These are phyloP conservation scores for Fomitiporia mediterranea DNA, from an alignment of 1,284 basidiomycete species.

Conservation along the genomic window DNA sequence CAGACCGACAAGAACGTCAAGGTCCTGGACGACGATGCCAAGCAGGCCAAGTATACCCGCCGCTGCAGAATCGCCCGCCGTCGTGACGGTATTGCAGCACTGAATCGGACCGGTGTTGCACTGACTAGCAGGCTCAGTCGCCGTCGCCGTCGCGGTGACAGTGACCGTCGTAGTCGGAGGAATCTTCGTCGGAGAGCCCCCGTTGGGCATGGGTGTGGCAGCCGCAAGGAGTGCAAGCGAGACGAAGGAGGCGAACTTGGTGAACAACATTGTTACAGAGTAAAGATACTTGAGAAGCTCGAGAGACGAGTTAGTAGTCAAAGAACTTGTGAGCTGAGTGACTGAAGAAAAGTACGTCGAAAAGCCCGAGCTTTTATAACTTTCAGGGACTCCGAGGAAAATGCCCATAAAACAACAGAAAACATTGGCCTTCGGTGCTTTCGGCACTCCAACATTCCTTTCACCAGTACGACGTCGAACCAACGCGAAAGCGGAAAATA, in stretches of 20 bases:
- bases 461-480: neutral
- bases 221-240: slow-evolving; percentile 17
- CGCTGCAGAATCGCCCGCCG: neutral
- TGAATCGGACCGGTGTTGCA: slow-evolving; percentile 21
- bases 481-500: neutral
- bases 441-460: no score
- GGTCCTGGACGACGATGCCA: slow-evolving; percentile 27
- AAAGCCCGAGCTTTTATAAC: neutral
- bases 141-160: slow-evolving; percentile 3
- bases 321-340: neutral
- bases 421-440: neutral
- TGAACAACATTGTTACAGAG: slow-evolving; percentile 8
- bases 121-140: slow-evolving; percentile 19
- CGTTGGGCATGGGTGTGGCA: slow-evolving; percentile 10
- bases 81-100: slow-evolving; percentile 15
- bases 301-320: neutral
- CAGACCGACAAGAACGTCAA: slow-evolving; percentile 30
- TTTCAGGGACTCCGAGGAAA: no score
- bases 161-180: neutral
- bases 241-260: slow-evolving; percentile 4
- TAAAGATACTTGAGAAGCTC: neutral
- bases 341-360: neutral
- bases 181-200: neutral
- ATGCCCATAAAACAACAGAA: neutral
- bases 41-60: slow-evolving; percentile 27